Conservation (phyloP, 345 rosid genomes). For the Eutrema heterophyllum region DNA sequence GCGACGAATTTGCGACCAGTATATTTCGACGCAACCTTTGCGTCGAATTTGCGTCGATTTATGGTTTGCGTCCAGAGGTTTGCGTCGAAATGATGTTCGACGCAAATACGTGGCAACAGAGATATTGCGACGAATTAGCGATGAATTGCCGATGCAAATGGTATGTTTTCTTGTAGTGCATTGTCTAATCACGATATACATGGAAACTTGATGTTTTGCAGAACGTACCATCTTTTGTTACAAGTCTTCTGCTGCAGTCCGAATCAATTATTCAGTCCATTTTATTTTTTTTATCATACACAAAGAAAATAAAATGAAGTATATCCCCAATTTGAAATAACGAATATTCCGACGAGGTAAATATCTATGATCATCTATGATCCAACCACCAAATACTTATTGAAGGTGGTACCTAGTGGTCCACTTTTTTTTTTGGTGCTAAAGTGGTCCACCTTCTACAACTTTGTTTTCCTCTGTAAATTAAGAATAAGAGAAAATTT, state of each 20-base stretch:
- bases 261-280: not conserved
- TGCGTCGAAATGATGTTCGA: too few relatives aligned
- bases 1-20: too few relatives aligned
- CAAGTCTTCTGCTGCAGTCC: not conserved
- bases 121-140: too few relatives aligned
- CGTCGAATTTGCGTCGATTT: too few relatives aligned
- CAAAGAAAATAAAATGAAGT: not conserved
- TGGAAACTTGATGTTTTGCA: conserved; percentile 13
- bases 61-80: too few relatives aligned
- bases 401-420: not conserved
- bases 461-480: not conserved
- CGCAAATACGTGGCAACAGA: too few relatives aligned
- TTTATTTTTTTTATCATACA: not conserved
- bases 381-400: not conserved
- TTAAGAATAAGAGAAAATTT: not conserved
- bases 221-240: conserved; percentile 4
- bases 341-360: not conserved
- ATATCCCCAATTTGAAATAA: not conserved
- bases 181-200: conserved; percentile 25
- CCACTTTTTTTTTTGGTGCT: too few relatives aligned
- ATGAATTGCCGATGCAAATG: too few relatives aligned
- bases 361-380: not conserved
- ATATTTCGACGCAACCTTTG: too few relatives aligned
- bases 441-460: not conserved
- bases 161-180: too few relatives aligned